Percentiles rank a stretch among this genome's conserved stretches.
Conservation (phyloP, 108 stramenopile genomes). For the Phaeodactylum tricornutum region DNA sequence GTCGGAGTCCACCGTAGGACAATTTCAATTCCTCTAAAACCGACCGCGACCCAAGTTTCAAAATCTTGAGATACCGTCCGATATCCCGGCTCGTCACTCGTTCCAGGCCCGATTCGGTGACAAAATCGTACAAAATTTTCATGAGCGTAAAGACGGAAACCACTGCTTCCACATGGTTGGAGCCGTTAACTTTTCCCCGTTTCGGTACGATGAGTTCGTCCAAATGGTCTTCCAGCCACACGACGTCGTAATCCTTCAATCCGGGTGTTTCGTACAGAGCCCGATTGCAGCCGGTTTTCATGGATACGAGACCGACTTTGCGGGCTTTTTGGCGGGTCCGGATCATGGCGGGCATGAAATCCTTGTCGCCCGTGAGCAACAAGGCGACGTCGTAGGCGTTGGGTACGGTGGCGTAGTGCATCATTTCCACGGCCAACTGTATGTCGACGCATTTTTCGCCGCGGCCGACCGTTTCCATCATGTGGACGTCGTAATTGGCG, state of each 20-base stretch:
- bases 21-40: constrained; percentile 62
- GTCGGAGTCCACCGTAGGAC: constrained; percentile 42
- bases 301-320: constrained; percentile 54
- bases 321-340: constrained; percentile 77
- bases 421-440: constrained; percentile 80
- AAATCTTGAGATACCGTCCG: constrained; percentile 49
- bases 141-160: constrained; percentile 25
- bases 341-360: constrained; percentile 80
- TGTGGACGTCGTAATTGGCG: constrained; percentile 72
- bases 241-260: constrained; percentile 60
- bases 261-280: constrained; percentile 58
- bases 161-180: background rate
- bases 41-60: constrained; percentile 22
- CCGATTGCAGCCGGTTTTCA: constrained; percentile 47
- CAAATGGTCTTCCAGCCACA: constrained; percentile 67
- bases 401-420: constrained; percentile 79
- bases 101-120: constrained; percentile 25
- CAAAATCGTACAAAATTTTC: constrained; percentile 60
- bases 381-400: constrained; percentile 84
- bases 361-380: constrained; percentile 74
- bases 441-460: constrained; percentile 88
- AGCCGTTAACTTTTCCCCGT: constrained; percentile 2
- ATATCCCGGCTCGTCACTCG: constrained; percentile 57
- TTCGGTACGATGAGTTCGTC: constrained; percentile 47
- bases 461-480: constrained; percentile 65